A percentile compares a stretch with the other conserved stretches of the same genome.
Conservation (phyloP, 768 basidiomycete genomes). For the Boletales sp. region DNA sequence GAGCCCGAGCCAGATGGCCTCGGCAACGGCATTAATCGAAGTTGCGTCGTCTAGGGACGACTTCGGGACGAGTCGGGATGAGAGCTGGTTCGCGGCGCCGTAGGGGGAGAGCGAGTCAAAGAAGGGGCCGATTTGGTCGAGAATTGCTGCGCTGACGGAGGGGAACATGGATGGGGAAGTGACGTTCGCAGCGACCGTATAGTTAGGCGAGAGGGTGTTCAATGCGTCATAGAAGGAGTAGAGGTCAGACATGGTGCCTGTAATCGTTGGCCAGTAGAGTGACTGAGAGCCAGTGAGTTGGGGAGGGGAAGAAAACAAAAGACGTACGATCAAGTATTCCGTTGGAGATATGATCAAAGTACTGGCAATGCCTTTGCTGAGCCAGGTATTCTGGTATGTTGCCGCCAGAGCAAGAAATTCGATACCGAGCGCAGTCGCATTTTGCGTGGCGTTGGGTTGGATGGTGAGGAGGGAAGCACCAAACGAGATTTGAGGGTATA, state of each 20-base stretch:
- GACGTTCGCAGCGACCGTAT: slow-evolving; percentile 13
- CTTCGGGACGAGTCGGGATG: no score
- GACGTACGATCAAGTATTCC: slow-evolving; percentile 15
- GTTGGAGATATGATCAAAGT: not conserved
- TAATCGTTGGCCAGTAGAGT: slow-evolving; percentile 12
- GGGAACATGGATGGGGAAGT: slow-evolving; percentile 15
- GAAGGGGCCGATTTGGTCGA: slow-evolving; percentile 7
- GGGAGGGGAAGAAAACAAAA: not conserved
- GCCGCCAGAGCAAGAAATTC: slow-evolving; percentile 15
- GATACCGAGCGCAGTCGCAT: slow-evolving; percentile 12
- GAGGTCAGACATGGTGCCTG: slow-evolving; percentile 4
- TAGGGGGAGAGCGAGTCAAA: slow-evolving; percentile 9
- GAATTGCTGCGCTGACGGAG: slow-evolving; percentile 6
- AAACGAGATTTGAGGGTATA: slow-evolving; percentile 8
- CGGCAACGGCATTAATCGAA: no score
- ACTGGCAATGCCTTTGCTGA: slow-evolving; percentile 11
- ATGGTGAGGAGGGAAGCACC: slow-evolving; percentile 12
- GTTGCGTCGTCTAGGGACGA: no score
- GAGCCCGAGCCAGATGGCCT: no score
- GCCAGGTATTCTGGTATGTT: slow-evolving; percentile 16
- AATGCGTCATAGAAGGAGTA: slow-evolving; percentile 18
- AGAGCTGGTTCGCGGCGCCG: slow-evolving; percentile 10
- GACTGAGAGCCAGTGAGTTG: slow-evolving; percentile 1
- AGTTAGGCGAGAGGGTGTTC: slow-evolving; percentile 6
- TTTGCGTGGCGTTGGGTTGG: slow-evolving; percentile 7